Conservation (phyloP, 306 rosid genomes). For the Trifolium fragiferum region DNA sequence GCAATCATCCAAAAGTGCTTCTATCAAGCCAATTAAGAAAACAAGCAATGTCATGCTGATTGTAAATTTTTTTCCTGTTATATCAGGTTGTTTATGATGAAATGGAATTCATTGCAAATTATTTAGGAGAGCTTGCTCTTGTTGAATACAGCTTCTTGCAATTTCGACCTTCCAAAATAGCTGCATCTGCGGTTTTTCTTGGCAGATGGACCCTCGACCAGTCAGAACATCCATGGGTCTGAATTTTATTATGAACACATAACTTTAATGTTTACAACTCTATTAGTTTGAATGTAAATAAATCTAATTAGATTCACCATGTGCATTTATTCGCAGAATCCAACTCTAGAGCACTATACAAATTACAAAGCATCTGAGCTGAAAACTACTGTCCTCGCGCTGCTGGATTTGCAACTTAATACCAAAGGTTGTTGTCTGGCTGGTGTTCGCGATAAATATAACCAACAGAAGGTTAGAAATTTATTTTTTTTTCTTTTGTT, state of each 20-base stretch:
- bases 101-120: constrained; percentile 80
- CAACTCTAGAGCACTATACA: constrained; percentile 81
- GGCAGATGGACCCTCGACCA: constrained; percentile 88
- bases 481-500: background rate
- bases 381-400: constrained; percentile 69
- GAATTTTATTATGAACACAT: constrained; percentile 28
- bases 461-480: constrained; percentile 66
- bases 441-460: constrained; percentile 76
- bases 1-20: background rate
- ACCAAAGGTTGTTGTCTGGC: constrained; percentile 59
- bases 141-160: constrained; percentile 74
- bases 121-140: constrained; percentile 82
- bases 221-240: constrained; percentile 86
- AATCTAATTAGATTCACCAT: constrained; percentile 32
- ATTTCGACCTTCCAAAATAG: constrained; percentile 78
- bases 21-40: background rate
- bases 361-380: constrained; percentile 72
- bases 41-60: constrained; percentile 7
- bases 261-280: background rate
- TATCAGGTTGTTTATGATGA: constrained; percentile 63
- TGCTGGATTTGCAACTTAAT: constrained; percentile 69
- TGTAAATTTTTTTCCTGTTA: constrained; percentile 14
- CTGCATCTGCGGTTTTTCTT: constrained; percentile 87
- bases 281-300: background rate
- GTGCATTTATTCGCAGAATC: constrained; percentile 60